Conservation (phyloP, 2,329 filamentous ascomycete species). For the Colletotrichum abscissum region DNA sequence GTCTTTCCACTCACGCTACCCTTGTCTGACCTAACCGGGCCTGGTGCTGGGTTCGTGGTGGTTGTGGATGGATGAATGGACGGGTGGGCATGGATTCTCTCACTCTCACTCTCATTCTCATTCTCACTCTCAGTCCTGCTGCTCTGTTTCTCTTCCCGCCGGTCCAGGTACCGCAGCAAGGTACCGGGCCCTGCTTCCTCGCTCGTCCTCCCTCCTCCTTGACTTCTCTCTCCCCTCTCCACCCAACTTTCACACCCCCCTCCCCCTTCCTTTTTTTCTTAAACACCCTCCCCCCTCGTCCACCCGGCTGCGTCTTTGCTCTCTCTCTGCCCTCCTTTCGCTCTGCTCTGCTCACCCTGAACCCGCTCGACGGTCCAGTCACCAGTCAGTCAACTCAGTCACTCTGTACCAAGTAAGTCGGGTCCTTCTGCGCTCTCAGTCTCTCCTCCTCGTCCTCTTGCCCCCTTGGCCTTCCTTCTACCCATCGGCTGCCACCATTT, state of each 20-base stretch:
- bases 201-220: not conserved
- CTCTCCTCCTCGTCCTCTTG: not conserved
- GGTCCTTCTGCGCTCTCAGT: slow-evolving; percentile 27
- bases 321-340: not conserved
- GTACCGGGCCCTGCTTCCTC: slow-evolving; percentile 7
- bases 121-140: not conserved
- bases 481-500: slow-evolving; percentile 31
- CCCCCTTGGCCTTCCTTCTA: no score
- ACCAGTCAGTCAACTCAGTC: not conserved
- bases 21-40: slow-evolving; percentile 1
- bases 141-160: not conserved
- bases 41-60: not conserved
- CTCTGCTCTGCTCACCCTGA: not conserved
- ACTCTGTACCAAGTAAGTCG: slow-evolving; percentile 3
- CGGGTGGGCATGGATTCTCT: not conserved
- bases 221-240: not conserved
- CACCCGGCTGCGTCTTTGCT: not conserved
- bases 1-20: slow-evolving; percentile 6
- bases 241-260: slow-evolving; percentile 13
- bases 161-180: slow-evolving; percentile 7
- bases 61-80: not conserved
- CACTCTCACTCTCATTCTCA: not conserved
- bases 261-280: slow-evolving; percentile 9
- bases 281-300: slow-evolving; percentile 30
- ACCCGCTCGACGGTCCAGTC: not conserved